phyloP scores from a whole-genome alignment of 2,329 filamentous ascomycete species.

The Ophiostoma tasmaniense region DNA sequence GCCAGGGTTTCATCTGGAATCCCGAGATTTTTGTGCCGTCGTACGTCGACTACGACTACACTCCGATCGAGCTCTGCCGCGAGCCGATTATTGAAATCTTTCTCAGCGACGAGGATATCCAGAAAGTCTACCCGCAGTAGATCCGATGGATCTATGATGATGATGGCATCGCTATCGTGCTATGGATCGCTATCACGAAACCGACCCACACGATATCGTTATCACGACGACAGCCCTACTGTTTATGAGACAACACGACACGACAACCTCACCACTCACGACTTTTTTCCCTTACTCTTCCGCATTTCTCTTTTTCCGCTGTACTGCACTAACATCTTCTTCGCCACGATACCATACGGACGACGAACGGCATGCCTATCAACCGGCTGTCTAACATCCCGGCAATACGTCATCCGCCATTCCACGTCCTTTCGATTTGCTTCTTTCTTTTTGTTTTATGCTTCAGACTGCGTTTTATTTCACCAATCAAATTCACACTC shows the following conservation, averaged over 20 bases:
- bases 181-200: background rate
- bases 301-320: background rate
- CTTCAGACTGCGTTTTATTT: background rate
- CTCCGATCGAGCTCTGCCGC: slow-evolving; percentile 64
- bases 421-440: background rate
- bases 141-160: too few species aligned
- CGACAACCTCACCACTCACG: background rate
- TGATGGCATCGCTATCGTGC: background rate
- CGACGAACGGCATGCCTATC: background rate
- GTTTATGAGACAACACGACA: background rate
- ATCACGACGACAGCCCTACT: background rate
- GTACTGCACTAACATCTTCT: background rate
- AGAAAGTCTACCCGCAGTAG: slow-evolving; percentile 57
- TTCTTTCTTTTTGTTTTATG: background rate
- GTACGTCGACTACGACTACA: slow-evolving; percentile 66
- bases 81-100: slow-evolving; percentile 72
- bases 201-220: background rate
- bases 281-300: background rate
- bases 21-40: slow-evolving; percentile 77
- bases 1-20: slow-evolving; percentile 78
- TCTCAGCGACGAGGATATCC: slow-evolving; percentile 68
- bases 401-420: background rate
- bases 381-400: background rate
- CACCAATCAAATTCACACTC: background rate
- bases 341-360: background rate